Conservation (phyloP, 2,329 filamentous ascomycete genomes). For the Fusarium protoensiforme region DNA sequence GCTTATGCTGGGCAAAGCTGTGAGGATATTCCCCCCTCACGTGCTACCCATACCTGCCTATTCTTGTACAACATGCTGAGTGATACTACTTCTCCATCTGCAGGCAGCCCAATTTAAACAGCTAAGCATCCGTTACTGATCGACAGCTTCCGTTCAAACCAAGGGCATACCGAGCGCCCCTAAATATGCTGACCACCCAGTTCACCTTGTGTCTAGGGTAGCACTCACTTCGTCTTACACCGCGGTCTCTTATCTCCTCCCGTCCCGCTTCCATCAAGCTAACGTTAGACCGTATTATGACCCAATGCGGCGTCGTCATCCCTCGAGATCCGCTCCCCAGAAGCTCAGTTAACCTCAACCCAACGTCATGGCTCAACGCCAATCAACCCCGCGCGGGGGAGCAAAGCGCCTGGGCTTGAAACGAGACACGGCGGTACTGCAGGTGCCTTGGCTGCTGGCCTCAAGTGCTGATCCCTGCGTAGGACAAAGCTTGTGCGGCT, state of each 20-base stretch:
- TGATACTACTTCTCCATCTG: neutral
- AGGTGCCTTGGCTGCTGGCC: neutral
- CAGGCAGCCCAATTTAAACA: neutral
- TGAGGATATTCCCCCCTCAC: neutral
- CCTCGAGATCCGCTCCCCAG: neutral
- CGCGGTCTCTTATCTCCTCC: neutral
- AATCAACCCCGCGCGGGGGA: conserved; percentile 8
- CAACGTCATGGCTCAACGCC: conserved; percentile 44
- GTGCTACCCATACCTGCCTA: neutral
- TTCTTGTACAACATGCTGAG: neutral
- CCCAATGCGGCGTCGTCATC: neutral
- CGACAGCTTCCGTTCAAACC: neutral
- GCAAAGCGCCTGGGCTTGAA: neutral
- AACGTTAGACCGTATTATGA: neutral
- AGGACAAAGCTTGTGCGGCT: neutral
- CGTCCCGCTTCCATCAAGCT: neutral
- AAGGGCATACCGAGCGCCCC: neutral
- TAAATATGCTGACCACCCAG: neutral
- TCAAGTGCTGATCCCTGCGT: neutral
- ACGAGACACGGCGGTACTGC: neutral
- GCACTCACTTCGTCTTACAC: neutral
- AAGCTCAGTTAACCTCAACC: conserved; percentile 29
- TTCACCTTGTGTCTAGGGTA: neutral
- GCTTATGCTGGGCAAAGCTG: neutral
- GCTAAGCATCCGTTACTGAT: neutral